These are phyloP conservation scores for Plectranthus barbatus DNA, from an alignment of 257 asterid species.

Conservation along the genomic window DNA sequence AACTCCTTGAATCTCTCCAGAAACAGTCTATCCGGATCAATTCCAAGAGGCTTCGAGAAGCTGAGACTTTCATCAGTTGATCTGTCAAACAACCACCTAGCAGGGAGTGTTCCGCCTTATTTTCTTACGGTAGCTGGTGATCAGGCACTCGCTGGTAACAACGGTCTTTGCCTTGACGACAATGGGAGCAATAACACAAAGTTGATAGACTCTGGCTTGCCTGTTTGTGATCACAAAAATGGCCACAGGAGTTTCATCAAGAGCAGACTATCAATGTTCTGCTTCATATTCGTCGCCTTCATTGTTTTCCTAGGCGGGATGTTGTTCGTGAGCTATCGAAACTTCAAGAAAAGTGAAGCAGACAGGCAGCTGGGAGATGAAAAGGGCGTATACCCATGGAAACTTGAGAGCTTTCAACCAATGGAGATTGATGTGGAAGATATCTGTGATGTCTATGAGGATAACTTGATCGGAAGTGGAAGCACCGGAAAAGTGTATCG, in stretches of 20 bases:
- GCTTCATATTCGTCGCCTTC: slow-evolving; percentile 33
- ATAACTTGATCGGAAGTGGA: slow-evolving; percentile 73
- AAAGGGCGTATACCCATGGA: slow-evolving; percentile 47
- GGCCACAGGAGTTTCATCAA: slow-evolving; percentile 25
- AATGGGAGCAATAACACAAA: slow-evolving; percentile 22
- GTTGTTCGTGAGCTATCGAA: slow-evolving; percentile 48
- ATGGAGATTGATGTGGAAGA: slow-evolving; percentile 73
- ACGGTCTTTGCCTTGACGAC: slow-evolving; percentile 50
- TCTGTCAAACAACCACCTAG: slow-evolving; percentile 56
- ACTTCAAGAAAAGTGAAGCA: slow-evolving; percentile 32
- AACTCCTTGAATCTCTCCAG: slow-evolving; percentile 83
- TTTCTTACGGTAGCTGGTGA: slow-evolving; percentile 58
- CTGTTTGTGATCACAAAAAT: slow-evolving; percentile 31
- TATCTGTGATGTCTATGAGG: slow-evolving; percentile 57
- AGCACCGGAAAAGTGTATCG: slow-evolving; percentile 89
- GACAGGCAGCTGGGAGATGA: slow-evolving; percentile 28
- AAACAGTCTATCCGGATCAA: slow-evolving; percentile 53
- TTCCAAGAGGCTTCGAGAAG: slow-evolving; percentile 53
- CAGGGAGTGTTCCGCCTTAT: slow-evolving; percentile 58
- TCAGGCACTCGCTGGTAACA: slow-evolving; percentile 53
- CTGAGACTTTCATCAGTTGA: slow-evolving; percentile 71
- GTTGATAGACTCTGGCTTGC: slow-evolving; percentile 28
- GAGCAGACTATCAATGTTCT: slow-evolving; percentile 37
- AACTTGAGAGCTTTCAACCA: slow-evolving; percentile 75
- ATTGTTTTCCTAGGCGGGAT: slow-evolving; percentile 44